phyloP scores from a whole-genome alignment of 2,329 filamentous ascomycete species.

The Colletotrichum sp. region DNA sequence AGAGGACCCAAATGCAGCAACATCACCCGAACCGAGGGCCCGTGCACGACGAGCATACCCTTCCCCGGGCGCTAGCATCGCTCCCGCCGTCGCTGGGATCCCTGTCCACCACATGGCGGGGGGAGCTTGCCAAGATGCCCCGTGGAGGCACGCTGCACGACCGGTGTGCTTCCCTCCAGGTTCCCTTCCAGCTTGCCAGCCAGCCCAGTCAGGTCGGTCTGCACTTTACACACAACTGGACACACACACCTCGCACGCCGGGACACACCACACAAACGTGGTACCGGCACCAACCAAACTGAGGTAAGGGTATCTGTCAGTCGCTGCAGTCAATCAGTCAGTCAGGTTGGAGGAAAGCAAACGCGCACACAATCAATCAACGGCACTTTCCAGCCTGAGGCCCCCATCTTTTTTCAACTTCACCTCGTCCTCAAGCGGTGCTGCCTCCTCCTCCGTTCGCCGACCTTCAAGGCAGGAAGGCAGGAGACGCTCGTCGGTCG shows the following conservation, averaged over 20 bases:
- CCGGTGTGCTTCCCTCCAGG: background rate
- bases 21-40: slow-evolving; percentile 2
- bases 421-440: background rate
- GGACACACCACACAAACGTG: background rate
- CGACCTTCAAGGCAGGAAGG: background rate
- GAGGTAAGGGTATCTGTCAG: background rate
- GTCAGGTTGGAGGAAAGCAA: background rate
- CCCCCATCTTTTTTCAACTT: background rate
- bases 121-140: background rate
- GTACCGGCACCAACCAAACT: background rate
- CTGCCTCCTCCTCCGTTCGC: background rate
- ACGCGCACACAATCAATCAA: background rate
- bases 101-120: slow-evolving; percentile 9
- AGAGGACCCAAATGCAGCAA: background rate
- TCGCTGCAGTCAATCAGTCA: background rate
- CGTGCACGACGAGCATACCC: background rate
- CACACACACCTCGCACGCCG: background rate
- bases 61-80: background rate
- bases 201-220: background rate
- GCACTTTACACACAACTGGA: background rate
- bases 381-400: background rate
- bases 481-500: background rate
- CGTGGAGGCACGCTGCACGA: background rate
- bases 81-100: background rate
- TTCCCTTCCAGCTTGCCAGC: background rate